A percentile compares a stretch with the other conserved stretches of the same genome.
phyloP scores from a whole-genome alignment of 169 alveolate genomes.

The Amoebophrya sp. region DNA sequence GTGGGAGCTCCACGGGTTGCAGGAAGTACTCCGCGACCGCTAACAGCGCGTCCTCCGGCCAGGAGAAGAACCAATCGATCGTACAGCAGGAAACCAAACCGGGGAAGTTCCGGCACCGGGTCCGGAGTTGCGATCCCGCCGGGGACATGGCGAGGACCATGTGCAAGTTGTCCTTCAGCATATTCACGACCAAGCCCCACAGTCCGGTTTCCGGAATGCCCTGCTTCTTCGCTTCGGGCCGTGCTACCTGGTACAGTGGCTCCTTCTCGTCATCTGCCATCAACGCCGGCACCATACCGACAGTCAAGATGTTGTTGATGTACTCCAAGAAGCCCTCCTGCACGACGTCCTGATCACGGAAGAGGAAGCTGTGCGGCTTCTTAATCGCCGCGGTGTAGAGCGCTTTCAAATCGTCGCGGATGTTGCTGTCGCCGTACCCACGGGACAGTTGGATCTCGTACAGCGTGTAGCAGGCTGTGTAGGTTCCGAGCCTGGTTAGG shows the following conservation, averaged over 20 bases:
- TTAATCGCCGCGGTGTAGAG: conserved; percentile 67
- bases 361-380: conserved; percentile 72
- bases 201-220: conserved; percentile 66
- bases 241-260: background rate
- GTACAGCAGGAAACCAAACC: conserved; percentile 92
- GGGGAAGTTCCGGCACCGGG: conserved; percentile 86
- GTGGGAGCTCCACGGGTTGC: conserved; percentile 60
- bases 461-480: conserved; percentile 75
- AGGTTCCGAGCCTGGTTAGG: conserved; percentile 79
- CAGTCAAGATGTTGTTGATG: conserved; percentile 70
- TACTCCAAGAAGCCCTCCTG: conserved; percentile 84
- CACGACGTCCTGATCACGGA: conserved; percentile 83
- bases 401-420: conserved; percentile 80
- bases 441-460: conserved; percentile 75
- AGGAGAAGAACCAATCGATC: conserved; percentile 93
- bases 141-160: conserved; percentile 82
- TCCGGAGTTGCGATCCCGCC: conserved; percentile 74
- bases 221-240: conserved; percentile 60
- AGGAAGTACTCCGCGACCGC: conserved; percentile 88
- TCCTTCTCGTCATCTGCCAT: conserved; percentile 82
- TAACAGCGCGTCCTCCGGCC: conserved; percentile 85
- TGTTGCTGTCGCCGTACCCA: conserved; percentile 78
- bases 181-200: conserved; percentile 55
- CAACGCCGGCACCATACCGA: conserved; percentile 89
- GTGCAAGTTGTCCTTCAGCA: conserved; percentile 71